These are phyloP conservation scores for Kodamaea ohmeri DNA, from an alignment of 1,139 yeast genomes.

Conservation along the genomic window DNA sequence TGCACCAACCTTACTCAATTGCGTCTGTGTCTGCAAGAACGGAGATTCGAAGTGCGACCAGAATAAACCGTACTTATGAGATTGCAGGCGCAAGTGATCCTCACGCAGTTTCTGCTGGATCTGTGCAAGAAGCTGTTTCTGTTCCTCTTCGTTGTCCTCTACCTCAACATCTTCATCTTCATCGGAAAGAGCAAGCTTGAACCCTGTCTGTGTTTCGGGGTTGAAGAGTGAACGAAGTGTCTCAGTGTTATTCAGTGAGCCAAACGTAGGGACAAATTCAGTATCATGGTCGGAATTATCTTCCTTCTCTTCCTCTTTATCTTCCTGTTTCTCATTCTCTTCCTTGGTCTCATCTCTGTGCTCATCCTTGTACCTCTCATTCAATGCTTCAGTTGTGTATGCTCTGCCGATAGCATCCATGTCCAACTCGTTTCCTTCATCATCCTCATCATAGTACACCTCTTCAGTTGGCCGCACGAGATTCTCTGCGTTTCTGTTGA, in stretches of 20 bases:
- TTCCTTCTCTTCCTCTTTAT: constrained; percentile 18
- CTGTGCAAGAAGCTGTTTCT: constrained; percentile 28
- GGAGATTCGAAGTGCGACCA: constrained; percentile 86
- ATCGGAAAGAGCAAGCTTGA: constrained; percentile 33
- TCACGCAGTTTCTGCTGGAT: constrained; percentile 33
- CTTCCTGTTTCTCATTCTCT: background rate
- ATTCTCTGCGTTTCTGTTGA: constrained; percentile 21
- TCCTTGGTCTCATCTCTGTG: constrained; percentile 14
- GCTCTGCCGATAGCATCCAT: constrained; percentile 25
- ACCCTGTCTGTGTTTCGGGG: constrained; percentile 29
- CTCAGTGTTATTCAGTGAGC: constrained; percentile 48
- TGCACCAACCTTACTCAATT: constrained; percentile 57
- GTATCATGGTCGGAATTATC: constrained; percentile 39
- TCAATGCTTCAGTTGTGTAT: constrained; percentile 31
- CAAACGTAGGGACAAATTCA: constrained; percentile 55
- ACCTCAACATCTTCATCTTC: constrained; percentile 41
- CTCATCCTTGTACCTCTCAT: constrained; percentile 26
- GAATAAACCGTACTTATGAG: constrained; percentile 54
- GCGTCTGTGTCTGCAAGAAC: constrained; percentile 80
- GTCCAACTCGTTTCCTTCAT: constrained; percentile 38
- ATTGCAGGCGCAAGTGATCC: constrained; percentile 15
- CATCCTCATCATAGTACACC: constrained; percentile 44
- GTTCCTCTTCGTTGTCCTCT: constrained; percentile 21
- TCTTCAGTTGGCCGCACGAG: constrained; percentile 30
- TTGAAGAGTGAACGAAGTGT: constrained; percentile 64